A percentile compares a stretch with the other conserved stretches of the same genome.
phyloP scores from a whole-genome alignment of 257 asterid genomes.

The Verbascum thapsus region DNA sequence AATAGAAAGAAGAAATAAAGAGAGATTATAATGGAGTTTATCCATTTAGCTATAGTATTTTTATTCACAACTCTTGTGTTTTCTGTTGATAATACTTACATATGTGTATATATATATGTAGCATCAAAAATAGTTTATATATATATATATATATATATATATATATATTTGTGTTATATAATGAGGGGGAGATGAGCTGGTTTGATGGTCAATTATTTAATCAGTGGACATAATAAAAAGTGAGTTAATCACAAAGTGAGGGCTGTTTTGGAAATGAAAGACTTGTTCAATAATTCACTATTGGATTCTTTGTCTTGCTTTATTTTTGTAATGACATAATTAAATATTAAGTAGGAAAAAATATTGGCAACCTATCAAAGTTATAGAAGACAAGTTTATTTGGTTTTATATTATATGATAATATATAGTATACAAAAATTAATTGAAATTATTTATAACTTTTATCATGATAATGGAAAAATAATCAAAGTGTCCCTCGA shows the following conservation, averaged over 20 bases:
- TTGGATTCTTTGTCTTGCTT: constrained; percentile 15
- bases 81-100: constrained; percentile 27
- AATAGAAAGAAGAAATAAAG: constrained; percentile 32
- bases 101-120: constrained; percentile 6
- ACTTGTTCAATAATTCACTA: constrained; percentile 19
- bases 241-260: constrained; percentile 29
- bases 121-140: no score
- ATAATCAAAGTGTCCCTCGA: no score
- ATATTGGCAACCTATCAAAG: not conserved
- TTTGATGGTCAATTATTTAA: constrained; percentile 32
- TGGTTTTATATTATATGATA: no score
- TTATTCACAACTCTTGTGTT: constrained; percentile 13
- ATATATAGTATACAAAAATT: no score
- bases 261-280: constrained; percentile 36
- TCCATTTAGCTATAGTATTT: constrained; percentile 33
- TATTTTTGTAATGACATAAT: not conserved
- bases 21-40: constrained; percentile 32
- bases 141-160: constrained; percentile 9
- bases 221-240: constrained; percentile 41
- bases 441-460: not conserved
- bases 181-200: constrained; percentile 31
- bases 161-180: not conserved
- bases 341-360: not conserved
- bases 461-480: not conserved
- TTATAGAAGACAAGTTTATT: not conserved